A percentile compares a stretch with the other conserved stretches of the same genome.
Conservation (phyloP, 495 filamentous ascomycete genomes). For the Mytilinidion resinicola region DNA sequence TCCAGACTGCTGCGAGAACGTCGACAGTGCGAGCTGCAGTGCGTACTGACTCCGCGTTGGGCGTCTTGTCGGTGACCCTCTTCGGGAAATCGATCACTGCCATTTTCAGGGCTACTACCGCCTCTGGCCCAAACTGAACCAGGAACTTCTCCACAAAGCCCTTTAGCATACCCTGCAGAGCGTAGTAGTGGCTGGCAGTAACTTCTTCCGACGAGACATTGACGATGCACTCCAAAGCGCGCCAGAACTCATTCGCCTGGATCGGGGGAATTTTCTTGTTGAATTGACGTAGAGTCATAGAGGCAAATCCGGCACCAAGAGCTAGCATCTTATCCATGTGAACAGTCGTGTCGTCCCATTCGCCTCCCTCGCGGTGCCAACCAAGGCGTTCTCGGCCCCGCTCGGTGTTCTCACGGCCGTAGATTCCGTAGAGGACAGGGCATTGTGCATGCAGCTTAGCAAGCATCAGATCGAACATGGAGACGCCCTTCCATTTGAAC, state of each 20-base stretch:
- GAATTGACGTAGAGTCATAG: constrained; percentile 77
- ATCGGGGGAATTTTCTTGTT: constrained; percentile 65
- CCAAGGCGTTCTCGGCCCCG: constrained; percentile 63
- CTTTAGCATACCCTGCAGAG: constrained; percentile 71
- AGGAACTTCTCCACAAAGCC: constrained; percentile 65
- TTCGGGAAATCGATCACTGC: constrained; percentile 64
- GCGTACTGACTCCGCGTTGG: too few relatives aligned
- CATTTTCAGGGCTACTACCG: constrained; percentile 53
- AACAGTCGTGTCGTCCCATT: constrained; percentile 56
- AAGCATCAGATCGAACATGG: constrained; percentile 78
- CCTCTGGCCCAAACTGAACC: constrained; percentile 67
- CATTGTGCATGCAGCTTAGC: constrained; percentile 78
- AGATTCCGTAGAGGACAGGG: constrained; percentile 81
- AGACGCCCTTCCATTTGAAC: constrained; percentile 62
- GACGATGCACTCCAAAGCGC: constrained; percentile 61
- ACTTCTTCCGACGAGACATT: constrained; percentile 61
- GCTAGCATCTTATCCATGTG: constrained; percentile 81
- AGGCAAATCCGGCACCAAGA: constrained; percentile 73
- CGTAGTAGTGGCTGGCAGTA: constrained; percentile 69
- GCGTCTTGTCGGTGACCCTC: constrained; percentile 20
- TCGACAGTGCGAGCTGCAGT: too few relatives aligned
- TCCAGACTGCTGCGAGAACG: not conserved
- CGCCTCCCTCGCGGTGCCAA: constrained; percentile 56
- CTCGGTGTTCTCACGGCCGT: constrained; percentile 67
- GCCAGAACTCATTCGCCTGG: constrained; percentile 77